Base-by-base conservation (phyloP, 768 basidiomycete species). In the Flagelloscypha sp. region DNA sequence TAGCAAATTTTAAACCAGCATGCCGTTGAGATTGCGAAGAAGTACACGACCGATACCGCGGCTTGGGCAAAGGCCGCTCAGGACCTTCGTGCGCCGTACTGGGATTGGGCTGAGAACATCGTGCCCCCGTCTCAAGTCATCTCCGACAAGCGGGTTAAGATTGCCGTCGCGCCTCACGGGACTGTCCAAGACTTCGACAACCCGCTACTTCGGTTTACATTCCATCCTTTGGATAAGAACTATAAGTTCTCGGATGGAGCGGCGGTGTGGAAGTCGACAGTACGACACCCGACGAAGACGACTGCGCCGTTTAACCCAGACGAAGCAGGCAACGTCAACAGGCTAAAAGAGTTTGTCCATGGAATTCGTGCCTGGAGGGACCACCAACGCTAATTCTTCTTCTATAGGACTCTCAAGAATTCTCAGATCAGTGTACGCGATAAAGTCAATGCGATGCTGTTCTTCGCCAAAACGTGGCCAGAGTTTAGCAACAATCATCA, bases 1-100 rank as follows among this genome's bases (percentile, higher is more conserved):
- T 34, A 75, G 72, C 72, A 74, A 74, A 54, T 60, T 8, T 17
- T 74, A 11, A 63, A 70, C 25, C 43, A 52, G 2, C 52, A 59
- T 24, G 69, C 70, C 2, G 37, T 46, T 10, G 44, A 51, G 4
- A 63, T 72, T n/a, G 72, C 71, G 1, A 45, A 47, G 7, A 61
- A 48, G 2, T 74, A 72, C 49, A 25, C 35, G 2, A 51, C 50
- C 0, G 42, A 38, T 30, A 27, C 39, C 17, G 25, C 32, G 1
- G 38, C 17, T 6, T 68, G 63, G 62, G 34, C 48, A 16, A 27
- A 47, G 15, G 64, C 60, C 1, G 67, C 68, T 5, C 20, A 34
- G 15, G 37, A 52, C 11, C 48, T 69, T 7, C 60, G 68, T 15
- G 49, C 56, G 29, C 68, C 68, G 0, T 73, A 63, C 53, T 73